Evolutionary conservation across 83 land plant species (phyloP).

Genomic region (Isoetes engelmannii): DNA sequence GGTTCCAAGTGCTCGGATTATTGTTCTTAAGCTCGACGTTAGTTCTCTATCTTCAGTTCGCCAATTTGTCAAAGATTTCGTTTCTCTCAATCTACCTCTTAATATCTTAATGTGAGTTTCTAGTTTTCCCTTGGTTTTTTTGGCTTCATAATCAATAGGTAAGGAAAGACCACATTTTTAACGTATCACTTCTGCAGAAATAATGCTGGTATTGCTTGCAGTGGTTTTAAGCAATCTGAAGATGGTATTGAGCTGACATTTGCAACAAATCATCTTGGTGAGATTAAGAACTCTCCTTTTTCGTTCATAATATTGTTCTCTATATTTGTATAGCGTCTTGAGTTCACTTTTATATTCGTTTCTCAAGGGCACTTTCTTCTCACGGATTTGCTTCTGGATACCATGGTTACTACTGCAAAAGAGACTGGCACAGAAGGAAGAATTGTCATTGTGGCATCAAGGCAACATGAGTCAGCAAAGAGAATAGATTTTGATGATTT

Average conservation of each 20-base stretch:
- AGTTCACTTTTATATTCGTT: too few species aligned
- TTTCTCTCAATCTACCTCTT: background rate
- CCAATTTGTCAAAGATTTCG: background rate
- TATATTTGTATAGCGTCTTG: too few species aligned
- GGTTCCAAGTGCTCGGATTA: background rate
- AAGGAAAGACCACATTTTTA: too few species aligned
- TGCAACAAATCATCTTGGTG: conserved; percentile 70
- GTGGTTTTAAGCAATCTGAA: conserved; percentile 40
- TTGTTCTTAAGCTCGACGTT: conserved; percentile 2
- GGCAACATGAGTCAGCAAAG: too few species aligned
- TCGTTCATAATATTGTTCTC: too few species aligned
- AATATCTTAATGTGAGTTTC: conserved; percentile 11
- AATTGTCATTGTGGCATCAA: conserved; percentile 59
- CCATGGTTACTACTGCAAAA: conserved; percentile 58
- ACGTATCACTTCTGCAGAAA: conserved; percentile 32
- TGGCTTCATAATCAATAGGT: too few species aligned
- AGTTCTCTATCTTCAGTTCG: conserved; percentile 11
- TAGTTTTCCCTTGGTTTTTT: too few species aligned
- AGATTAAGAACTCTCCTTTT: background rate
- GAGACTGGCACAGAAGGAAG: conserved; percentile 48
- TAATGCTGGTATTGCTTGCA: conserved; percentile 60
- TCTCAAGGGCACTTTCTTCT: conserved; percentile 52
- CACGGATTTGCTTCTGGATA: conserved; percentile 62
- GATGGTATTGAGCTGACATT: conserved; percentile 75
- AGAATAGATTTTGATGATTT: too few species aligned